Evolutionary conservation across 805 yeast genomes (phyloP).

Genomic region (Metschnikowia similis): DNA sequence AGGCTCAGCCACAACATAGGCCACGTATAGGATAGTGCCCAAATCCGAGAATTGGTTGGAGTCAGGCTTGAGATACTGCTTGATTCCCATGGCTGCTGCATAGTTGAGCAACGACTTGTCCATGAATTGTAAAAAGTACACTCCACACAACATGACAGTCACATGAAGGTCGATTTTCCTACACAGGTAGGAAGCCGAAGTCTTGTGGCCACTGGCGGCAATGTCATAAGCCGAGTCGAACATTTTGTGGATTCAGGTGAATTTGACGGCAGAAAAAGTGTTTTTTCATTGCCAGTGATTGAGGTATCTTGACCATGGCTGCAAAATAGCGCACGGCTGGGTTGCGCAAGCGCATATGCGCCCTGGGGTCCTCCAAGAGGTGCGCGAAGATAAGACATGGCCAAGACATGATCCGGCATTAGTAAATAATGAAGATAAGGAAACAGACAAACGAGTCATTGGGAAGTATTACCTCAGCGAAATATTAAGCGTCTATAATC

Average conservation of each 20-base stretch:
- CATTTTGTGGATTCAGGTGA: not conserved
- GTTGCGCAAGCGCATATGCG: slow-evolving; percentile 8
- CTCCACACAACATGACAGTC: slow-evolving; percentile 45
- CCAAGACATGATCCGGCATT: not conserved
- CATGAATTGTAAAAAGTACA: slow-evolving; percentile 53
- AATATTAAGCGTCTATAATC: too few species aligned
- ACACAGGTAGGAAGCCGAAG: not conserved
- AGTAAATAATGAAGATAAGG: not conserved
- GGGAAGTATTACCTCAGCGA: too few species aligned
- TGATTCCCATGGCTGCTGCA: slow-evolving; percentile 63
- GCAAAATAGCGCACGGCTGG: slow-evolving; percentile 9
- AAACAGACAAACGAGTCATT: too few species aligned
- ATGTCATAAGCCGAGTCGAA: slow-evolving; percentile 7
- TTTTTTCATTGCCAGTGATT: not conserved
- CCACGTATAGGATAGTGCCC: slow-evolving; percentile 50
- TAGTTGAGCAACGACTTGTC: slow-evolving; percentile 56
- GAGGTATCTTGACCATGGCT: slow-evolving; percentile 1
- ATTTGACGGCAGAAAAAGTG: not conserved
- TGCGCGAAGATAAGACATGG: not conserved
- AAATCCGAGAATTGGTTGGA: slow-evolving; percentile 48
- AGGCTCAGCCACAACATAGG: slow-evolving; percentile 54
- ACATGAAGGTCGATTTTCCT: slow-evolving; percentile 39
- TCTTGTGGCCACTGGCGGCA: not conserved
- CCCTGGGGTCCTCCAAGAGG: not conserved
- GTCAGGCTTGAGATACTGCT: slow-evolving; percentile 36